These are phyloP conservation scores for Coffea humblotiana DNA, from an alignment of 305 asterid species.

Conservation along the genomic window DNA sequence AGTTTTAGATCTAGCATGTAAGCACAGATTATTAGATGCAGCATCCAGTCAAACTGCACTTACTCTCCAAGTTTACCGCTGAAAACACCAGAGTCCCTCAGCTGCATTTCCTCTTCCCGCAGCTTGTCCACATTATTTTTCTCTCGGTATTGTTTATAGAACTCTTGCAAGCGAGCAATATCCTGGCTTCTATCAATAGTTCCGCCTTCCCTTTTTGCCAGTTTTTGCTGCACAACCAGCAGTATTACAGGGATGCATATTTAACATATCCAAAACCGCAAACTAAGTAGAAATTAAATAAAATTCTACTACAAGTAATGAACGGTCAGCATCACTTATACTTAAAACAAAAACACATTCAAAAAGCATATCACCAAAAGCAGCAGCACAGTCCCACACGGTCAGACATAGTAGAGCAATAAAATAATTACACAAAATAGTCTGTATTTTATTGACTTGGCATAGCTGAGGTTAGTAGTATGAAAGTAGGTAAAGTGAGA, in stretches of 20 bases:
- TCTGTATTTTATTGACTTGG: background rate
- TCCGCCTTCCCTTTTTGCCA: constrained; percentile 88
- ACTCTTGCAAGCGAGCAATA: constrained; percentile 80
- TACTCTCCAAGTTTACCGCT: constrained; percentile 98
- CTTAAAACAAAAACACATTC: background rate
- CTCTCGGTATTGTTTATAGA: constrained; percentile 75
- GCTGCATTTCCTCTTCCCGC: constrained; percentile 82
- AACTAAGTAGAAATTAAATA: background rate
- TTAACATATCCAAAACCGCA: background rate
- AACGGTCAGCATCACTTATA: background rate
- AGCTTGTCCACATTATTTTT: constrained; percentile 75
- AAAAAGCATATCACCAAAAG: background rate
- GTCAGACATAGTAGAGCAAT: background rate
- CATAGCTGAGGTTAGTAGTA: background rate
- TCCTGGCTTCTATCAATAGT: constrained; percentile 87
- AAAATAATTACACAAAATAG: background rate
- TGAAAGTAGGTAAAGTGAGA: background rate
- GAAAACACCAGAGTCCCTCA: constrained; percentile 90
- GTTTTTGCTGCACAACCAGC: constrained; percentile 74
- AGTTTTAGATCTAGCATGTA: background rate
- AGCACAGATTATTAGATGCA: constrained; percentile 1
- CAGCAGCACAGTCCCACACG: background rate
- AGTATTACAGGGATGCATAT: constrained; percentile 3
- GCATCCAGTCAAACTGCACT: constrained; percentile 38
- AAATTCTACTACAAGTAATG: background rate